Conservation (phyloP, 768 basidiomycete genomes). For the Hericium rajendrae region DNA sequence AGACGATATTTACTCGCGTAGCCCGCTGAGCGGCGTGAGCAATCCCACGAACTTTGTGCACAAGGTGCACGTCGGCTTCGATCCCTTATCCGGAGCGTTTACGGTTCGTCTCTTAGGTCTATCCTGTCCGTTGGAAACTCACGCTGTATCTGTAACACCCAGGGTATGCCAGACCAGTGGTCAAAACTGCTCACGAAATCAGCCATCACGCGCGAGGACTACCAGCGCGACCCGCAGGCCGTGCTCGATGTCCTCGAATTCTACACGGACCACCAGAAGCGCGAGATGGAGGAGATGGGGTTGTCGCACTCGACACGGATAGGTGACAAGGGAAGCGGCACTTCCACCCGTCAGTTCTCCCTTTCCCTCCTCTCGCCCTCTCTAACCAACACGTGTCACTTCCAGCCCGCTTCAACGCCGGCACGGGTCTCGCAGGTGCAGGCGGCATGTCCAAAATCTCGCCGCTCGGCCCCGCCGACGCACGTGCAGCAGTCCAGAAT, state of each 20-base stretch:
- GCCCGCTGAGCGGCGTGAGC: slow-evolving; percentile 87
- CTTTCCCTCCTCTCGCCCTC: slow-evolving; percentile 19
- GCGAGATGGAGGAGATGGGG: slow-evolving; percentile 68
- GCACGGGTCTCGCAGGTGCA: slow-evolving; percentile 81
- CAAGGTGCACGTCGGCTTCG: slow-evolving; percentile 97
- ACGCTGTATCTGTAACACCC: background rate
- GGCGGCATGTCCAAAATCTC: slow-evolving; percentile 25
- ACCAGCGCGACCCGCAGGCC: slow-evolving; percentile 93
- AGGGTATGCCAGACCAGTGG: slow-evolving; percentile 99
- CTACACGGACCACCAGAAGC: slow-evolving; percentile 95
- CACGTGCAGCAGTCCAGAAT: slow-evolving; percentile 24
- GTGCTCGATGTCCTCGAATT: slow-evolving; percentile 97
- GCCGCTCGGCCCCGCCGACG: slow-evolving; percentile 20
- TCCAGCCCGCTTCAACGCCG: slow-evolving; percentile 80
- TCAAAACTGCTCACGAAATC: slow-evolving; percentile 93
- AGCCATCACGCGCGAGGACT: slow-evolving; percentile 96
- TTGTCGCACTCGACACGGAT: slow-evolving; percentile 20
- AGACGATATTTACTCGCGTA: slow-evolving; percentile 90
- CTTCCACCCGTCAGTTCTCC: slow-evolving; percentile 13
- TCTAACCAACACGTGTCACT: slow-evolving; percentile 15
- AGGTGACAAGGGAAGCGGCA: slow-evolving; percentile 8
- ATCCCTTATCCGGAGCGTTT: slow-evolving; percentile 88
- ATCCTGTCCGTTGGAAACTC: background rate
- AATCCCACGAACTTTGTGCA: slow-evolving; percentile 97
- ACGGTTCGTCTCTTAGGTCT: slow-evolving; percentile 49